Evolutionary conservation across 345 rosid species (phyloP), one percentile per base, ranked within the genome.

Genomic region (Barbarea vulgaris): DNA sequence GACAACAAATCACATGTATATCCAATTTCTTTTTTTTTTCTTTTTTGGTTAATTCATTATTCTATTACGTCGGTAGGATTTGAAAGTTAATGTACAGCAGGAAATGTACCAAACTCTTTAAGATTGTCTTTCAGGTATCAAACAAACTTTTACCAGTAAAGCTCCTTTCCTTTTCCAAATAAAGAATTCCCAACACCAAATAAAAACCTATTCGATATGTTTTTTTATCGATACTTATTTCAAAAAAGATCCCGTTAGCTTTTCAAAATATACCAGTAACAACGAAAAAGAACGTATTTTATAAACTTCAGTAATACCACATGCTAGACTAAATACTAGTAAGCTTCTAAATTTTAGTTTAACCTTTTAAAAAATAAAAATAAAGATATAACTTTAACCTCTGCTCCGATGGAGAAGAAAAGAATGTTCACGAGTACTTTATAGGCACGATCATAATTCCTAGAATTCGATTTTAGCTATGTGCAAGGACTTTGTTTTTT

Each of bases 101-200:
- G 6, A 76, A 42, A 61, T 69, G 70, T 76, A 76, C 64, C 69
- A 76, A 76, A 76, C 74, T 53, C 46, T 31, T 39, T 68, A 61
- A 69, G 74, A 76, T 69, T 76, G 79, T 76, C 69, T 61, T 69
- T 61, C 69, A 68, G 79, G 74, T 76, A 76, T 76, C 69, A 63
- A 69, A 69, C 70, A 60, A 53, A 76, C 57, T 76, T 65, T 24
- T 37, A 69, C 69, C 79, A 69, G 34, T 53, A 76, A 59, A 76
- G 57, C 24, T 53, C 11, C 55, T 31, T 61, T 53, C 50, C 74
- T 69, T 76, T 76, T 61, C 61, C 46, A 18, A 13, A 48, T 22
- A 39, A 39, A 69, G 7, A 41, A 30, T 47, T 68, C 27, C 51
- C 24, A 69, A 76, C 63, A 68, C 41, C 41, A 25, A 57, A 36